These are phyloP conservation scores for Arthrobotrys iridis DNA, from an alignment of 2,329 filamentous ascomycete genomes.

Conservation along the genomic window DNA sequence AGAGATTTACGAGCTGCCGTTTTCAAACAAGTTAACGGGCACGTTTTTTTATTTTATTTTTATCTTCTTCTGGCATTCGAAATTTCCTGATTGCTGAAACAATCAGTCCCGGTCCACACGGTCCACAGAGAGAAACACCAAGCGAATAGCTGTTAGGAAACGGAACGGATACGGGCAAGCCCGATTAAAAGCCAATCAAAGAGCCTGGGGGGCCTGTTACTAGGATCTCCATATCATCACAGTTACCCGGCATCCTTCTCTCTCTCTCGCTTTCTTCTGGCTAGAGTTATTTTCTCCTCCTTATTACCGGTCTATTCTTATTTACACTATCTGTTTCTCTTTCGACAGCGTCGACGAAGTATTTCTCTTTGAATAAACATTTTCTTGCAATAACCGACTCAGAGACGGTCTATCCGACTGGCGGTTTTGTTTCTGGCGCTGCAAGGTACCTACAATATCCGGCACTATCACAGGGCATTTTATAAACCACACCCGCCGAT, in stretches of 20 bases:
- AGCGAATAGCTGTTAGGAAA: constrained; percentile 43
- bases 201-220: constrained; percentile 14
- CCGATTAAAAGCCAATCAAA: constrained; percentile 37
- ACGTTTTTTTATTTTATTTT: constrained; percentile 23
- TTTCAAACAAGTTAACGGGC: constrained; percentile 26
- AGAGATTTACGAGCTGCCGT: constrained; percentile 10
- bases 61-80: not conserved
- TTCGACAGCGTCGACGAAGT: constrained; percentile 45
- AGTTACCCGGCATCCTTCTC: constrained; percentile 1
- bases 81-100: constrained; percentile 33
- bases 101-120: constrained; percentile 36
- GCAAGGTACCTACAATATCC: constrained; percentile 32
- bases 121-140: constrained; percentile 50
- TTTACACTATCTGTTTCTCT: constrained; percentile 1
- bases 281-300: not conserved
- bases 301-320: not conserved
- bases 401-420: constrained; percentile 20
- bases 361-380: constrained; percentile 11
- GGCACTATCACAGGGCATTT: constrained; percentile 18
- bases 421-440: constrained; percentile 43
- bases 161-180: constrained; percentile 48
- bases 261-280: not conserved
- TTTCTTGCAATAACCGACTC: constrained; percentile 20
- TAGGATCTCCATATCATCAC: constrained; percentile 31
- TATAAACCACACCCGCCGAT: constrained; percentile 32